Percentiles rank a stretch among this genome's conserved stretches.
These are phyloP conservation scores for Danielia oregonensis DNA, from an alignment of 805 yeast species.

Conservation along the genomic window DNA sequence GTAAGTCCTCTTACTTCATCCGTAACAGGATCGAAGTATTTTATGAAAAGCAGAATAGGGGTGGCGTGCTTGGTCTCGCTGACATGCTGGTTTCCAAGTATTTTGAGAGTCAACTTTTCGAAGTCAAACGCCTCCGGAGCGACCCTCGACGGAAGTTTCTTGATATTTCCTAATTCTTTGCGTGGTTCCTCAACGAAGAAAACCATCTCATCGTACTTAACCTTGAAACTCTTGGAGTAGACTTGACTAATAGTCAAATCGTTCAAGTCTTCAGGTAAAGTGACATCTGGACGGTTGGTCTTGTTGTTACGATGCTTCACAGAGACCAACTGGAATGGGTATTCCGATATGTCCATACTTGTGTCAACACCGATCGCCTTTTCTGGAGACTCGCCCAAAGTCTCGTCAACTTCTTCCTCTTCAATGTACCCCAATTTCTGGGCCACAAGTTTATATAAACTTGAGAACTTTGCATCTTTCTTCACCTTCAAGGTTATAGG, in stretches of 20 bases:
- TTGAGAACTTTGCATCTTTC: constrained; percentile 52
- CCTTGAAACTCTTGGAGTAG: constrained; percentile 42
- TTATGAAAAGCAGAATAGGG: constrained; percentile 44
- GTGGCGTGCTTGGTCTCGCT: constrained; percentile 12
- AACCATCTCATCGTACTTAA: constrained; percentile 47
- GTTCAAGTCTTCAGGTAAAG: constrained; percentile 23
- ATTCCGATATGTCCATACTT: constrained; percentile 3
- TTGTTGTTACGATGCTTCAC: constrained; percentile 66
- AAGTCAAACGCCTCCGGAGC: constrained; percentile 25
- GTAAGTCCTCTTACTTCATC: constrained; percentile 65
- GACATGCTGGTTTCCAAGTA: constrained; percentile 1
- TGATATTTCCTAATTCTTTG: constrained; percentile 32
- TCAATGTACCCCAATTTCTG: constrained; percentile 36
- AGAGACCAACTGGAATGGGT: constrained; percentile 56
- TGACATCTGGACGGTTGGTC: constrained; percentile 59
- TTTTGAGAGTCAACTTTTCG: constrained; percentile 16
- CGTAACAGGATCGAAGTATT: constrained; percentile 57
- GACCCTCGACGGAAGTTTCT: not conserved
- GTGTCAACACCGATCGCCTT: not conserved
- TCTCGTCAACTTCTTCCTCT: constrained; percentile 15
- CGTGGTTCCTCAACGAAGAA: constrained; percentile 64
- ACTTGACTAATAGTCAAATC: constrained; percentile 49
- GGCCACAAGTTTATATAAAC: constrained; percentile 49
- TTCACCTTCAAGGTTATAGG: constrained; percentile 51
- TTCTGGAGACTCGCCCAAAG: constrained; percentile 2